phyloP scores from a whole-genome alignment of 352 stramenopile species.

The Chloridella minuta region DNA sequence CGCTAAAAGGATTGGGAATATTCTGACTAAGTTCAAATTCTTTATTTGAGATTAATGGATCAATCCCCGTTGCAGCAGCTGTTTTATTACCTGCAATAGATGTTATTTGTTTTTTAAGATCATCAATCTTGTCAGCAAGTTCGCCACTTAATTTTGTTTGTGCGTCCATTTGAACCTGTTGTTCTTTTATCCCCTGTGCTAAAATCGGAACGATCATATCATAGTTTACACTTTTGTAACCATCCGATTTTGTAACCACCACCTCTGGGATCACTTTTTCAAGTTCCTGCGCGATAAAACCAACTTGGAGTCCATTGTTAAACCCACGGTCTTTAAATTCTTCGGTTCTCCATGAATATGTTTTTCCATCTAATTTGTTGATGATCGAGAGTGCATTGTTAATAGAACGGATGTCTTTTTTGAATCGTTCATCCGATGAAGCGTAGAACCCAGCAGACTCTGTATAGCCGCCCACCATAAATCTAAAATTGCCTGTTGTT shows the following conservation, averaged over 20 bases:
- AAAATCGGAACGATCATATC: neutral
- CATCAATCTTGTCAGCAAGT: too few species aligned
- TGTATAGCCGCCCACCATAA: too few species aligned
- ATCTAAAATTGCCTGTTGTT: too few species aligned
- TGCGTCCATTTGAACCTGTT: neutral
- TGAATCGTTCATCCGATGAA: too few species aligned
- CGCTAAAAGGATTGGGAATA: neutral
- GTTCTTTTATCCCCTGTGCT: neutral
- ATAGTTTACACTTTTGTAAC: neutral
- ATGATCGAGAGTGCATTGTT: too few species aligned
- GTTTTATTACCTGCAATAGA: neutral
- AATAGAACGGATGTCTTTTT: too few species aligned
- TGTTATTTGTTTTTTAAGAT: neutral
- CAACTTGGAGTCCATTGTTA: neutral
- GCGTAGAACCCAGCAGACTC: too few species aligned
- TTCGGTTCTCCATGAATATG: too few species aligned
- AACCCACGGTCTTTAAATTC: too few species aligned
- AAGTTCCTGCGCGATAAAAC: neutral
- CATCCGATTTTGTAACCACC: neutral
- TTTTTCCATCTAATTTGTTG: too few species aligned
- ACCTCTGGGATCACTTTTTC: neutral
- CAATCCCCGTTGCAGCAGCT: neutral
- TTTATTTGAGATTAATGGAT: neutral
- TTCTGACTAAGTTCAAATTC: neutral
- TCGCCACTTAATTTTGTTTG: too few species aligned